Conservation (phyloP, 345 rosid genomes). For the Syzygium aromaticum region DNA sequence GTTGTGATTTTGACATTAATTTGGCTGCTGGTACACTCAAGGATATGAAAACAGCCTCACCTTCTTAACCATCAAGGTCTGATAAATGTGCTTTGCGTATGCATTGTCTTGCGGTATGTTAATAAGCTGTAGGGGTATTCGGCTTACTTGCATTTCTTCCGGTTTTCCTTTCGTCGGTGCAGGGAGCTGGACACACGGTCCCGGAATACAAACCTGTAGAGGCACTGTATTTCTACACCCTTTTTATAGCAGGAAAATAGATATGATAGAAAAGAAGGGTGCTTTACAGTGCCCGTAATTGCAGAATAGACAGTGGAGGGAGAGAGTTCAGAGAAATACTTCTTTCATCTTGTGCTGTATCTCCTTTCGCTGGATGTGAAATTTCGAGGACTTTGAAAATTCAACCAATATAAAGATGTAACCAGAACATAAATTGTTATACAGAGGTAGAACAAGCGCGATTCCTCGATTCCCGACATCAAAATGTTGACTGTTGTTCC, state of each 20-base stretch:
- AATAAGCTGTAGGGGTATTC: neutral
- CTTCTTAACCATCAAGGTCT: conserved; percentile 5
- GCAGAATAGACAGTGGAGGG: neutral
- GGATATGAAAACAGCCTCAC: conserved; percentile 6
- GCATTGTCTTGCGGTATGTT: neutral
- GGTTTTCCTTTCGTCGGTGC: neutral
- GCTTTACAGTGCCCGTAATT: neutral
- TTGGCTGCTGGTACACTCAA: neutral
- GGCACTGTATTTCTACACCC: conserved; percentile 67
- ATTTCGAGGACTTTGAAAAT: neutral
- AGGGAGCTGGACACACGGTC: conserved; percentile 89
- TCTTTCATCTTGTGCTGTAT: neutral
- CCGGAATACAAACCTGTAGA: conserved; percentile 80
- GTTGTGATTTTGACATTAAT: neutral
- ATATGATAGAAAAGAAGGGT: conserved; percentile 14
- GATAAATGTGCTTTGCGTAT: neutral
- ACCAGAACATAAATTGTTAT: neutral
- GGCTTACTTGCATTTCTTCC: neutral
- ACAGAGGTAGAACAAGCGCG: neutral
- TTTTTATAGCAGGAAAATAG: conserved; percentile 48
- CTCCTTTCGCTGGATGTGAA: neutral
- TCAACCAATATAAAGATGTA: neutral
- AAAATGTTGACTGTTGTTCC: no score
- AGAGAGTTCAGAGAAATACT: neutral
- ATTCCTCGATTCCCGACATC: no score